Base-by-base conservation (phyloP, 176 grass and related monocot species). In the Lolium perenne region DNA sequence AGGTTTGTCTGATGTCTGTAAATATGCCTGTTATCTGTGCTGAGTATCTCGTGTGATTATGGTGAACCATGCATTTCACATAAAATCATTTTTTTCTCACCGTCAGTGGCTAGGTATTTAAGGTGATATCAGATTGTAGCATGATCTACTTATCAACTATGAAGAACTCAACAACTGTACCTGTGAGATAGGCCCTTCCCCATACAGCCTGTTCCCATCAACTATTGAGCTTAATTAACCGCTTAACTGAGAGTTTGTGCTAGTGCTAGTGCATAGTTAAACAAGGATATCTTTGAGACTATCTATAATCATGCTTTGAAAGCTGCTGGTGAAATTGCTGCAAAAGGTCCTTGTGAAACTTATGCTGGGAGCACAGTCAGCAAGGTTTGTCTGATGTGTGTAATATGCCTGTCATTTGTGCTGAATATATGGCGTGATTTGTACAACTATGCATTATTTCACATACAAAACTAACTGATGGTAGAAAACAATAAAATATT, bases 201-300 rank as follows among this genome's bases (percentile, higher is more conserved):
- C 32, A 35, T 35, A 35, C 32, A 2, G 32, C 32, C 32, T 35
- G 32, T 35, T 35, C 32, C 32, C 32, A 35, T 35, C 32, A 35
- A 35, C 41, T 7, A 43, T 43, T 43, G 41, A 43, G 41, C 3
- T 43, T 43, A 43, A 43, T 43, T 43, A 43, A 43, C 7, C 41
- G 6, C 41, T 43, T 43, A 43, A 43, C 41, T 43, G 41, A 43
- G 41, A 43, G 7, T 43, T 43, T 43, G 41, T 43, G 41, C 41
- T 43, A 43, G 41, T 43, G 4, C 41, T 43, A 43, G 41, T 43
- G 41, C 32, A 35, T 35, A 87, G 21, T 83, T 99, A 68, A 99
- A 99, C 38, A 99, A 88, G 60, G 94, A 97, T 60, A 99, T 99
- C 64, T 99, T 99, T 90, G 90, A 97, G 76, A 97, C 92, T 38